Percentiles rank a stretch among this genome's conserved stretches.
Evolutionary conservation across 768 basidiomycete species (phyloP).

Genomic region (Neoboletus subvelutipes): DNA sequence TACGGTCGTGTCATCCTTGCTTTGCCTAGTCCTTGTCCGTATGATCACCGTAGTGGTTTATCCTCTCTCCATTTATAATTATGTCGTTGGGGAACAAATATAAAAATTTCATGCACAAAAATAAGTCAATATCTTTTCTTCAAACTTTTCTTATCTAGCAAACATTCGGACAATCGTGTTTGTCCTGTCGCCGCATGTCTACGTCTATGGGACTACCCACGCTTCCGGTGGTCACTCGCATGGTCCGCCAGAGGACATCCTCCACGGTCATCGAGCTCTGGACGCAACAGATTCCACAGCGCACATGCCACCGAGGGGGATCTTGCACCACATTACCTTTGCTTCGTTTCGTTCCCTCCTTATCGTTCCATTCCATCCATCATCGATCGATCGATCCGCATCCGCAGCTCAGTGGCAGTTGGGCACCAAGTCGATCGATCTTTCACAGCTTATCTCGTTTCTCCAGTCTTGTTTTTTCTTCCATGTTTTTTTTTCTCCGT

Average conservation of each 20-base stretch:
- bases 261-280: not conserved
- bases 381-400: no score
- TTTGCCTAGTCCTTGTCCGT: not conserved
- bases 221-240: not conserved
- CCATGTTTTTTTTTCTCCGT: not conserved
- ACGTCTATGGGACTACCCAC: not conserved
- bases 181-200: not conserved
- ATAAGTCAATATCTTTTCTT: not conserved
- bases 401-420: no score
- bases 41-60: not conserved
- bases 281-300: not conserved
- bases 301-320: not conserved
- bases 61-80: no score
- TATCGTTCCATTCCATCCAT: not conserved
- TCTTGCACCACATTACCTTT: not conserved
- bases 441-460: not conserved
- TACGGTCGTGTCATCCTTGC: not conserved
- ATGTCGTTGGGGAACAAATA: not conserved
- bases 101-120: not conserved
- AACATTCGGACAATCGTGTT: not conserved
- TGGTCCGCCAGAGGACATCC: not conserved
- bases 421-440: not conserved
- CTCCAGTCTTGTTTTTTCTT: not conserved
- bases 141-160: not conserved
- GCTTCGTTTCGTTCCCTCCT: not conserved